Conservation (phyloP, 2,329 filamentous ascomycete species). For the Rutstroemia sp. region DNA sequence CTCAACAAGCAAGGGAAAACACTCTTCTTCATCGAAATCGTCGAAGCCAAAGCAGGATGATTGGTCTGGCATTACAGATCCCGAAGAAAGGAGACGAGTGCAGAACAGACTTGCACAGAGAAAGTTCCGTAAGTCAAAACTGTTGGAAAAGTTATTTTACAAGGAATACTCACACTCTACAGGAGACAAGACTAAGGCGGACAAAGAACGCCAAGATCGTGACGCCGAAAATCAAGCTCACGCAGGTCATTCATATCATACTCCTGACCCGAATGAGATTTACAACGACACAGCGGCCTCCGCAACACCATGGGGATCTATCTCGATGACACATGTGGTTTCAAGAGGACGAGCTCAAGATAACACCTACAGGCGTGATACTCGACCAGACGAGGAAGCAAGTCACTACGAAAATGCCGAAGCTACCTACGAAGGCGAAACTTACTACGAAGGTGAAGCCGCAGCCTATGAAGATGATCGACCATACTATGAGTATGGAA, state of each 20-base stretch:
- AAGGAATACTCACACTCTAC: slow-evolving; percentile 6
- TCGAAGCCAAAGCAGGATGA: slow-evolving; percentile 44
- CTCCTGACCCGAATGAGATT: slow-evolving; percentile 51
- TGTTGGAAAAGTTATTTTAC: neutral
- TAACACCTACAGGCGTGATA: slow-evolving; percentile 34
- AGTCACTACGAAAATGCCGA: slow-evolving; percentile 16
- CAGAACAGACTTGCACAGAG: slow-evolving; percentile 71
- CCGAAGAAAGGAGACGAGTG: slow-evolving; percentile 63
- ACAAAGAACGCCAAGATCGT: slow-evolving; percentile 57
- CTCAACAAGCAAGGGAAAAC: slow-evolving; percentile 20
- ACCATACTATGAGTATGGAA: slow-evolving; percentile 27
- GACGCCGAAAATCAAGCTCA: slow-evolving; percentile 55
- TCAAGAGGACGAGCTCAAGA: slow-evolving; percentile 38
- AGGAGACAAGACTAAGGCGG: slow-evolving; percentile 65
- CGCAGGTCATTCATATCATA: slow-evolving; percentile 57
- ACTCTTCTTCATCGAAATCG: slow-evolving; percentile 29
- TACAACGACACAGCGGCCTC: slow-evolving; percentile 46
- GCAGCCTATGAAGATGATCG: slow-evolving; percentile 22
- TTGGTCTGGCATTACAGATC: slow-evolving; percentile 64
- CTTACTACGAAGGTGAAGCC: slow-evolving; percentile 22
- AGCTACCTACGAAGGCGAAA: slow-evolving; percentile 19
- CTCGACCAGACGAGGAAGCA: slow-evolving; percentile 21
- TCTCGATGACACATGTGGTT: slow-evolving; percentile 51
- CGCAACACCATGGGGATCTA: slow-evolving; percentile 65
- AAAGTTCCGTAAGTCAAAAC: slow-evolving; percentile 59